Base-by-base conservation (phyloP, 1,284 basidiomycete species). In the Ceratobasidium sp. region DNA sequence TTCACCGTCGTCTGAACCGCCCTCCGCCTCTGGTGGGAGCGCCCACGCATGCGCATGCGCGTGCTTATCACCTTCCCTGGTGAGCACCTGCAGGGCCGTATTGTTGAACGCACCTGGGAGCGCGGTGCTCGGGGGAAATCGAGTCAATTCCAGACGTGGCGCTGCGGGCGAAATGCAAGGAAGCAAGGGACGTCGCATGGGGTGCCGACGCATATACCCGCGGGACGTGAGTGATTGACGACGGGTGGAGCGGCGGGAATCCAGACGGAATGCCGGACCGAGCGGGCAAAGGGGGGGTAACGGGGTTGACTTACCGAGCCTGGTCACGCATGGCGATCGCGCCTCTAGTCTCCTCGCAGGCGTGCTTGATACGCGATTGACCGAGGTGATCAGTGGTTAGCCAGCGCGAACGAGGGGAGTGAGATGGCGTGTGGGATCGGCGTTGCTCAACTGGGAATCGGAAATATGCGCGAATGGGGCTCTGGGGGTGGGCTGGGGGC, bases 71-170 rank as follows among this genome's bases (percentile, higher is more conserved):
- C 58, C 29, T n/a, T 31, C 34, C 19, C 16, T 27, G 29, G n/a
- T 16, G 41, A 62, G 58, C 79, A 83, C 87, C 79, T 91, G 90
- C 0, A 89, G 82, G 27, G 89, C 84, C 46, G 86, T 87, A 80
- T 85, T 90, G 80, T 88, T 91, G 83, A 92, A 92, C n/a, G 90
- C 90, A 39, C 86, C 86, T 29, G 88, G 85, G 82, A 86, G 88
- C 13, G 81, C 76, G 29, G 78, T 76, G 43, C 86, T 87, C 53
- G 80, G 77, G 76, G 88, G 88, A 64, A 92, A 82, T 24, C 83
- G 81, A 29, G 80, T 81, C 77, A 81, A 84, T 56, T 83, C 80
- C 54, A 89, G 79, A 75, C 84, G 79, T 56, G 85, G 86, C 22
- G 82, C 88, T 90, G 73, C n/a, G 61, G 37, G 16, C 24, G n/a